Conservation (phyloP, 208 protist species). For the Trichomonas tenax region DNA sequence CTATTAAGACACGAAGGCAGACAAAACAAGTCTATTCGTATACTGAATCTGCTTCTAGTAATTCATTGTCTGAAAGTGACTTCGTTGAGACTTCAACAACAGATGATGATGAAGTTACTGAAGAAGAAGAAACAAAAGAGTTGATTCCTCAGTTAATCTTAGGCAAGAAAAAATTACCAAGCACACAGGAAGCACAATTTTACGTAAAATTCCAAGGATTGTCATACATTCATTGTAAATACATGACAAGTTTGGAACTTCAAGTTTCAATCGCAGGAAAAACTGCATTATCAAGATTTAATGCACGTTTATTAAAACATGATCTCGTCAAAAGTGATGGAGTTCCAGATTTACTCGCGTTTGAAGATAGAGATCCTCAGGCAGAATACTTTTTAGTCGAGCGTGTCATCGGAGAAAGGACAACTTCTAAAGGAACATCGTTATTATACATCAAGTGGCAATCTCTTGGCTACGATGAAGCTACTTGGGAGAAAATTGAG, state of each 20-base stretch:
- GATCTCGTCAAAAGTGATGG: neutral
- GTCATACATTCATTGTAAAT: neutral
- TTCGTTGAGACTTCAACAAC: neutral
- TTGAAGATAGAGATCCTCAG: neutral
- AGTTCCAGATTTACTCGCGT: neutral
- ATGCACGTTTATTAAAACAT: neutral
- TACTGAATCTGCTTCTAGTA: neutral
- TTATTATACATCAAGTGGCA: slow-evolving; percentile 46
- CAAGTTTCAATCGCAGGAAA: neutral
- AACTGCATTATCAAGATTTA: neutral
- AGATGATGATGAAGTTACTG: neutral
- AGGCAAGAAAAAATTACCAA: neutral
- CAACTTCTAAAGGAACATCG: neutral
- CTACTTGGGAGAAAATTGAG: slow-evolving; percentile 45
- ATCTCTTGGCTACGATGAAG: slow-evolving; percentile 39
- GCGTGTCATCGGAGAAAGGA: neutral
- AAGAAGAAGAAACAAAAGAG: neutral
- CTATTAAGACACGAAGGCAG: neutral
- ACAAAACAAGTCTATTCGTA: neutral
- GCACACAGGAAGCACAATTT: neutral
- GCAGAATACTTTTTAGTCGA: neutral
- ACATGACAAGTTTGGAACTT: neutral
- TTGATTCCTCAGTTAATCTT: neutral
- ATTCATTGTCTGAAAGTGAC: neutral
- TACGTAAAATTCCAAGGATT: neutral